phyloP scores from a whole-genome alignment of 306 rosid genomes.

The Vicia faba region DNA sequence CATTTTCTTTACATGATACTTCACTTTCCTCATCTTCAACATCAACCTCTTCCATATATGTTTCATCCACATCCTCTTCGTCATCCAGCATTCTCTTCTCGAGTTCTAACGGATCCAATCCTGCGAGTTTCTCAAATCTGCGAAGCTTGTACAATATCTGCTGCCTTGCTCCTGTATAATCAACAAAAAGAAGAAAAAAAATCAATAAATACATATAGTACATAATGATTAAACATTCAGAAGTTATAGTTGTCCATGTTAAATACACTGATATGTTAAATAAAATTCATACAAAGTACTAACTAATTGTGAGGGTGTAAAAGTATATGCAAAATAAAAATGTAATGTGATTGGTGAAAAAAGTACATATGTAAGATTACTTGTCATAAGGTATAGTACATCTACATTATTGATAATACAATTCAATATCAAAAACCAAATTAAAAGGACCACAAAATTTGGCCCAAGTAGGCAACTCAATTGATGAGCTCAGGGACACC shows the following conservation, averaged over 20 bases:
- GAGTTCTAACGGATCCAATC: constrained; percentile 78
- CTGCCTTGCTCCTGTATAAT: constrained; percentile 74
- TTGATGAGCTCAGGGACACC: neutral
- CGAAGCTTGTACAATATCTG: constrained; percentile 80
- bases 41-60: constrained; percentile 40
- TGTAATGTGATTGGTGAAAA: neutral
- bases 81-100: constrained; percentile 69
- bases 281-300: neutral
- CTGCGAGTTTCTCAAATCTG: constrained; percentile 88
- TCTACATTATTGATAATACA: constrained; percentile 13
- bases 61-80: constrained; percentile 45
- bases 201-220: neutral
- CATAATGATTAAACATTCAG: neutral
- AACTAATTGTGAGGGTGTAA: neutral
- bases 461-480: neutral
- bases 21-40: constrained; percentile 31
- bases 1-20: constrained; percentile 39
- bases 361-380: neutral
- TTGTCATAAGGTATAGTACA: neutral
- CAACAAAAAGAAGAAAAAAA: neutral
- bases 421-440: constrained; percentile 29
- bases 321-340: neutral
- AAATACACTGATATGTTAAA: neutral
- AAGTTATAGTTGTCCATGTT: neutral
- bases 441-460: constrained; percentile 26